A percentile compares a stretch with the other conserved stretches of the same genome.
phyloP scores from a whole-genome alignment of 768 basidiomycete species.

The Ramaria sp. region DNA sequence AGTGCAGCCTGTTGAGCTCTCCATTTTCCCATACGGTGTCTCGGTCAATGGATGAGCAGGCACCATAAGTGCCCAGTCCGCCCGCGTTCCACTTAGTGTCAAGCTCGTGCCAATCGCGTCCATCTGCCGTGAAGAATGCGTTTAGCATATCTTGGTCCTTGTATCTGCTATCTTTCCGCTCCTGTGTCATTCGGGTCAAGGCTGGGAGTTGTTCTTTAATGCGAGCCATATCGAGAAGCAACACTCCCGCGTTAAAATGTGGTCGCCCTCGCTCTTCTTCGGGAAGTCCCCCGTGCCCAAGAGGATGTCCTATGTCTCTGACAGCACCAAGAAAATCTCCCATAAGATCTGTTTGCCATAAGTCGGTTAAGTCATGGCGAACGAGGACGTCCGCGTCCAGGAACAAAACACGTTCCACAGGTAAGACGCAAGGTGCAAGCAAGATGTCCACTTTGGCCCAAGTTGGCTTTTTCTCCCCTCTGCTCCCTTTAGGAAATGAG shows the following conservation, averaged over 20 bases:
- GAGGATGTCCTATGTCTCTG: conserved; percentile 38
- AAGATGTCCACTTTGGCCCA: conserved; percentile 47
- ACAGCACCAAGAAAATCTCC: conserved; percentile 34
- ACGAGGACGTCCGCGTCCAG: conserved; percentile 45
- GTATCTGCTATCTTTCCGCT: conserved; percentile 23
- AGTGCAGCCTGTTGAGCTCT: conserved; percentile 24
- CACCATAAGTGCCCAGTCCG: conserved; percentile 44
- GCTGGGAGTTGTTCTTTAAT: conserved; percentile 20
- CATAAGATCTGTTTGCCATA: conserved; percentile 37
- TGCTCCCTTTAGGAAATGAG: conserved; percentile 21
- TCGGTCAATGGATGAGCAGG: conserved; percentile 24
- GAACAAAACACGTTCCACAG: conserved; percentile 40
- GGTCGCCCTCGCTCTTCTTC: conserved; percentile 15
- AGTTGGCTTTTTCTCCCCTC: conserved; percentile 20
- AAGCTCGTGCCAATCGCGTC: conserved; percentile 28
- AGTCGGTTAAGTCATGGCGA: conserved; percentile 24
- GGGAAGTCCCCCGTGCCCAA: conserved; percentile 28
- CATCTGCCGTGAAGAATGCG: conserved; percentile 27
- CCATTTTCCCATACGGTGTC: conserved; percentile 14
- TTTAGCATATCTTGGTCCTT: conserved; percentile 46
- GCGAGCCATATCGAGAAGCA: conserved; percentile 38
- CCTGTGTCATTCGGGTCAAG: conserved; percentile 18
- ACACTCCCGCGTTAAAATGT: conserved; percentile 49
- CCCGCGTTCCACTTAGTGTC: conserved; percentile 44
- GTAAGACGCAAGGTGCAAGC: conserved; percentile 21